Evolutionary conservation across 2,329 filamentous ascomycete genomes (phyloP), one percentile per base, ranked within the genome.

Genomic region (Chaetomiaceae sp.): DNA sequence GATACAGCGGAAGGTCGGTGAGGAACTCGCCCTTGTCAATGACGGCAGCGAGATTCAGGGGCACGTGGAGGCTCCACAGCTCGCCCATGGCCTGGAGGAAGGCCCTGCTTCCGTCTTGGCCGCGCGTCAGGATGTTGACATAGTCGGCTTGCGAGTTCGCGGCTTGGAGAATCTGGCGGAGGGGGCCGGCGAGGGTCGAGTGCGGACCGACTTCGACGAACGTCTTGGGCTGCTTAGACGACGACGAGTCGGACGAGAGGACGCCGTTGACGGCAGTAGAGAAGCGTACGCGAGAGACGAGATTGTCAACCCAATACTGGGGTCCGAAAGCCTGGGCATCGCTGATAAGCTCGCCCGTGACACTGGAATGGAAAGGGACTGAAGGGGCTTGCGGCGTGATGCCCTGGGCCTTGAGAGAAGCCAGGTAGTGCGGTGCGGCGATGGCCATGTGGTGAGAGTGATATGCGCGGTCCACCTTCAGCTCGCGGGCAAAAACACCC

Each of bases 181-280:
- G 53, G 0, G 73, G 73, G 0, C 67, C 68, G 40, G 68, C 66
- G 0, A 76, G 63, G 0, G 71, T 69, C 0, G 71, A 65, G 47
- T 69, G 66, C 3, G 67, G 67, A 0, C 67, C 66, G 8, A 70
- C 35, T 37, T 70, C 67, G 4, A 70, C 30, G 0, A 61, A 40
- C 3, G 63, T 27, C 12, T 7, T 38, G 7, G 43, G 16, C 1
- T 10, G 10, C 2, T 57, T 38, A n/a, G n/a, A n/a, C 2, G 52
- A 34, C 1, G 42, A 4, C 1, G 56, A 52, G 35, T 48, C 17
- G 31, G 27, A n/a, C 10, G 25, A 13, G 12, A 50, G 48, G 9
- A 39, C 31, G 30, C 25, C 43, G 14, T 6, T 46, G 33, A 51
- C 34, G 8, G 68, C 68, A 10, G 62, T 50, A 3, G 59, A 40